These are phyloP conservation scores for Thielaviopsis ethacetica DNA, from an alignment of 2,329 filamentous ascomycete genomes.

Conservation along the genomic window DNA sequence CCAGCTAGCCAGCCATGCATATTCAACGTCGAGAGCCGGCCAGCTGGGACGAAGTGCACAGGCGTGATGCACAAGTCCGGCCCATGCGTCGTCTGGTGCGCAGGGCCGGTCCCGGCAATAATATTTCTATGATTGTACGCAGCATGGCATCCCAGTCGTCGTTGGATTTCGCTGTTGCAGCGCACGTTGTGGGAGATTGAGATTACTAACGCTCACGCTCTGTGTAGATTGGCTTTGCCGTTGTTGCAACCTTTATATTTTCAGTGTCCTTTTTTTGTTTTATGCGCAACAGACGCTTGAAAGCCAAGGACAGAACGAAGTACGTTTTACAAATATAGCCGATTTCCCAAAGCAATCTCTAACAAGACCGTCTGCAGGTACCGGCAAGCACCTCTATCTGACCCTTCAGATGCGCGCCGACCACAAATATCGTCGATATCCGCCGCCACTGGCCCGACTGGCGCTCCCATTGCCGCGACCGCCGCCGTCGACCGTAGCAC, in stretches of 20 bases:
- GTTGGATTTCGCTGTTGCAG: background rate
- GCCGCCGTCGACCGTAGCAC: slow-evolving; percentile 58
- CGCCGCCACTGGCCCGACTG: slow-evolving; percentile 1
- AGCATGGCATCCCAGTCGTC: background rate
- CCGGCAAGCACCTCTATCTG: slow-evolving; percentile 10
- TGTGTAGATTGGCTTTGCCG: slow-evolving; percentile 7
- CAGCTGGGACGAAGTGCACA: background rate
- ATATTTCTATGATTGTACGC: slow-evolving; percentile 9
- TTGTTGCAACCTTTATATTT: slow-evolving; percentile 8
- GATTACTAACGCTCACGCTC: background rate
- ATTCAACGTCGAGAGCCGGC: background rate
- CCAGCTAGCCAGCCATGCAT: background rate
- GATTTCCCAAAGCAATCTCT: background rate
- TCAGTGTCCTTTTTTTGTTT: slow-evolving; percentile 9
- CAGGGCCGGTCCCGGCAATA: background rate
- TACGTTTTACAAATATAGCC: background rate
- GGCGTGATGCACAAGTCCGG: background rate
- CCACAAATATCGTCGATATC: slow-evolving; percentile 2
- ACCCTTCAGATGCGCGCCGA: slow-evolving; percentile 9
- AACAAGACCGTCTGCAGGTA: slow-evolving; percentile 2
- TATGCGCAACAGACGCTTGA: slow-evolving; percentile 12
- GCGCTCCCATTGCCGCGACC: slow-evolving; percentile 15
- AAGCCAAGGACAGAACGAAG: slow-evolving; percentile 6
- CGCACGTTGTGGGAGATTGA: background rate
- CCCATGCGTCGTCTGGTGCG: background rate